Base-by-base conservation (phyloP, 2,329 filamentous ascomycete genomes). In the Sarocladiaceae sp. region DNA sequence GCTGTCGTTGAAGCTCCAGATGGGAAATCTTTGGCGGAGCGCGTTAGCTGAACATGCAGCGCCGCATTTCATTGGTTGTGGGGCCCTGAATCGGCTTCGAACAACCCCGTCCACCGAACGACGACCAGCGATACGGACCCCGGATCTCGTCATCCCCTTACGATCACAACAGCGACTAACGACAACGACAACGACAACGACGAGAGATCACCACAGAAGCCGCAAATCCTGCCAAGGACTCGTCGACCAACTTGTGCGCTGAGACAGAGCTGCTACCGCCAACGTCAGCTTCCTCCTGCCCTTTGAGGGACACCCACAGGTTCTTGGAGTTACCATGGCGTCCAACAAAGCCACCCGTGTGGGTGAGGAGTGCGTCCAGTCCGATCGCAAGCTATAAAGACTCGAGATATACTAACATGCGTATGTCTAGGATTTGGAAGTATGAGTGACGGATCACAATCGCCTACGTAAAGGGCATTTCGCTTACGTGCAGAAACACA, bases 351-450 rank as follows among this genome's bases (percentile, higher is more conserved):
- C 77, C 46, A 73, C 75, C 60, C 74, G 77, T 45, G 63, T 81
- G 51, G 77, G 77, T 60, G 77, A 81, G 63, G 77, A 81, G 77
- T 80, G 67, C 47, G 76, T 70, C n/a, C 24, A 27, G 10, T 20
- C 42, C 35, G 41, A 4, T 44, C 31, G 2, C 11, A 32, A 9
- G 9, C 15, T 13, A 4, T 19, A 6, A 9, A 12, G 18, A 16
- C 3, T 21, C 5, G 35, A 4, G 15, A 33, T 33, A 13, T 18
- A 18, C 34, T 45, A 35, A 44, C 50, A 46, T 44, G 53, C 20
- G 18, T 19, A 39, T 56, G 58, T 46, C 50, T 59, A 95, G 88
- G 64, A 86, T 94, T 55, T 95, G 88, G 88, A 95, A 95, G 88
- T 94, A 74, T 80, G 27, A 11, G 11, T 18, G 6, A 33, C 15